phyloP scores from a whole-genome alignment of 441 rosid species.

The Flueggea neowawraea region DNA sequence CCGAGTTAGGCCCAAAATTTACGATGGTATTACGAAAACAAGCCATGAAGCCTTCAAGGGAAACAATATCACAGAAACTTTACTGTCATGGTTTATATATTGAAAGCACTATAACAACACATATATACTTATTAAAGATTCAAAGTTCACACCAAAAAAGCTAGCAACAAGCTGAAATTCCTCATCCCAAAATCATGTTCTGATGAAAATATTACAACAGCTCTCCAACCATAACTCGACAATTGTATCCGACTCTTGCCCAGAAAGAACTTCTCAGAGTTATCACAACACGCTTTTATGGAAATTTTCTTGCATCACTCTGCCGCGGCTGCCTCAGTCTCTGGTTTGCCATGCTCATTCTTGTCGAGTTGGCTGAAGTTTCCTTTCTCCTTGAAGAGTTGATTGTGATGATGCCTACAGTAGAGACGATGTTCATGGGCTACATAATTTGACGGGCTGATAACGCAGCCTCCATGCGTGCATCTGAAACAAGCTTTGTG shows the following conservation, averaged over 20 bases:
- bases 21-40: not conserved
- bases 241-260: conserved; percentile 13
- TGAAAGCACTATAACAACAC: conserved; percentile 19
- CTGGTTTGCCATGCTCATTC: conserved; percentile 29
- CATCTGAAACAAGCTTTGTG: conserved; percentile 75
- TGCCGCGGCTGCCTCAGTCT: conserved; percentile 24
- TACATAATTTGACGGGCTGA: conserved; percentile 64
- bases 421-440: conserved; percentile 68
- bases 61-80: conserved; percentile 8
- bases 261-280: conserved; percentile 6
- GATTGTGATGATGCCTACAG: conserved; percentile 74
- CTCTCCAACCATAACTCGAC: conserved; percentile 18
- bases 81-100: conserved; percentile 16
- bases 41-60: conserved; percentile 7
- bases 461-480: conserved; percentile 62
- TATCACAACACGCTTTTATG: not conserved
- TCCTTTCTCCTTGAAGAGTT: conserved; percentile 71
- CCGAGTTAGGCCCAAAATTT: too few relatives aligned
- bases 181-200: conserved; percentile 9
- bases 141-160: conserved; percentile 22
- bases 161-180: conserved; percentile 15
- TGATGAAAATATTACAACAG: conserved; percentile 4
- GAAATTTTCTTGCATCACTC: conserved; percentile 17
- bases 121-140: conserved; percentile 13
- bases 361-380: conserved; percentile 74